phyloP scores from a whole-genome alignment of 2,329 filamentous ascomycete species.

The Xylaria sp. region DNA sequence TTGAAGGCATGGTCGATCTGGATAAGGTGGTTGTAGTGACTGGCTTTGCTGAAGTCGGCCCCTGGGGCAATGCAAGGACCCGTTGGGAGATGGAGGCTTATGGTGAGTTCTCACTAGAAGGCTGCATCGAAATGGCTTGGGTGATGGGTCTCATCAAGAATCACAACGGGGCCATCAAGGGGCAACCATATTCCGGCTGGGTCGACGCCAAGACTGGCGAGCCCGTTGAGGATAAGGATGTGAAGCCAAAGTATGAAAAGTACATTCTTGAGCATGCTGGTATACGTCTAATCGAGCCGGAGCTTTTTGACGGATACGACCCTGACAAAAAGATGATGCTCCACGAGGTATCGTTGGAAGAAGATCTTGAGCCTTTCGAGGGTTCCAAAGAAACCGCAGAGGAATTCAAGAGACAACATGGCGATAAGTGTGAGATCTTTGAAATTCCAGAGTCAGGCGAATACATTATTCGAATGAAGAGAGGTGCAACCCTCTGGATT shows the following conservation, averaged over 20 bases:
- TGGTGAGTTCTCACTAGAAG: conserved; percentile 96
- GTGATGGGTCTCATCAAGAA: conserved; percentile 99
- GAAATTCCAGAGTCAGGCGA: conserved; percentile 94
- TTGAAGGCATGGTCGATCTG: conserved; percentile 98
- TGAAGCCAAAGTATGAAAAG: conserved; percentile 98
- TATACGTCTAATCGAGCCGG: conserved; percentile 97
- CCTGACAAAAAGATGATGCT: conserved; percentile 98
- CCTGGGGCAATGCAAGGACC: conserved; percentile 98
- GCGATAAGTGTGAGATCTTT: conserved; percentile 97
- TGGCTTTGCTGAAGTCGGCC: conserved; percentile 94
- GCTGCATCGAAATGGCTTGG: conserved; percentile 99
- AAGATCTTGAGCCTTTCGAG: conserved; percentile 97
- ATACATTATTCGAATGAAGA: conserved; percentile 93
- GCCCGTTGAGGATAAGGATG: conserved; percentile 96
- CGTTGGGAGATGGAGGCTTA: conserved; percentile 99
- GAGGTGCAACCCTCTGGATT: conserved; percentile 93
- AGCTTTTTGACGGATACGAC: conserved; percentile 96
- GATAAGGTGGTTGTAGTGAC: conserved; percentile 98
- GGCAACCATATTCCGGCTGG: conserved; percentile 96
- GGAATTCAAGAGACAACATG: conserved; percentile 97
- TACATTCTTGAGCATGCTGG: conserved; percentile 95
- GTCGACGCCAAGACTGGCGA: conserved; percentile 94
- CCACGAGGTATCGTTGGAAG: conserved; percentile 96
- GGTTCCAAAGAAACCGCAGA: conserved; percentile 96
- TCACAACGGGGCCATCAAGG: conserved; percentile 95